A percentile compares a stretch with the other conserved stretches of the same genome.
Conservation (phyloP, 331 rosid genomes). For the Telfairia occidentalis region DNA sequence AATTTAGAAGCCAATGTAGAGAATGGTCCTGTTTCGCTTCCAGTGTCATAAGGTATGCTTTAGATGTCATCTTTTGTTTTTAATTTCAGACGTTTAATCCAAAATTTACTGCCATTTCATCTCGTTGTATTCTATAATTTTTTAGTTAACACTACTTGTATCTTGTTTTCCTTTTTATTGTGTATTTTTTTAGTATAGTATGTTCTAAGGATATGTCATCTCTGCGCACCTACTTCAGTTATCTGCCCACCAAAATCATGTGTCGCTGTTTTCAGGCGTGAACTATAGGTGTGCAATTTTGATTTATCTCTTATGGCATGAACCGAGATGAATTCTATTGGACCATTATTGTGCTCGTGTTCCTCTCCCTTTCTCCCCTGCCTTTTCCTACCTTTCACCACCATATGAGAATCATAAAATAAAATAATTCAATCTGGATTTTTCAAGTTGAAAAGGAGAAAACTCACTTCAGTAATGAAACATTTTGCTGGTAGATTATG, state of each 20-base stretch:
- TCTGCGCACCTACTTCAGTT: background rate
- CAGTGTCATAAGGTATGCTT: constrained; percentile 33
- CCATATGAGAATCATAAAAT: background rate
- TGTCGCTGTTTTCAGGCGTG: background rate
- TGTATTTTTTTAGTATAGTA: background rate
- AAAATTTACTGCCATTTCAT: background rate
- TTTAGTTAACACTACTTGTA: background rate
- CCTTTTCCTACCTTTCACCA: background rate
- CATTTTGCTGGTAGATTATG: background rate
- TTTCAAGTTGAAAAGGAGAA: background rate
- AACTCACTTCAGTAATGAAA: background rate
- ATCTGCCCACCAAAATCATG: background rate
- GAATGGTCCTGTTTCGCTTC: constrained; percentile 30
- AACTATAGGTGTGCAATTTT: background rate
- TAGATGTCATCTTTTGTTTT: background rate
- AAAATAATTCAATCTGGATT: background rate
- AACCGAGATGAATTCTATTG: background rate
- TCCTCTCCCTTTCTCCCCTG: background rate
- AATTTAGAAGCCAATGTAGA: constrained; percentile 41
- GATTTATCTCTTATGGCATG: background rate
- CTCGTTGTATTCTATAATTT: background rate
- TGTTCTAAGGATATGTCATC: background rate
- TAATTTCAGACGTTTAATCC: background rate
- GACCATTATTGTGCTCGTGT: background rate
- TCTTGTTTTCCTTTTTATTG: background rate